Percentiles rank a stretch among this genome's conserved stretches.
Evolutionary conservation across 108 stramenopile species (phyloP).

Genomic region (Fistulifera pelliculosa): DNA sequence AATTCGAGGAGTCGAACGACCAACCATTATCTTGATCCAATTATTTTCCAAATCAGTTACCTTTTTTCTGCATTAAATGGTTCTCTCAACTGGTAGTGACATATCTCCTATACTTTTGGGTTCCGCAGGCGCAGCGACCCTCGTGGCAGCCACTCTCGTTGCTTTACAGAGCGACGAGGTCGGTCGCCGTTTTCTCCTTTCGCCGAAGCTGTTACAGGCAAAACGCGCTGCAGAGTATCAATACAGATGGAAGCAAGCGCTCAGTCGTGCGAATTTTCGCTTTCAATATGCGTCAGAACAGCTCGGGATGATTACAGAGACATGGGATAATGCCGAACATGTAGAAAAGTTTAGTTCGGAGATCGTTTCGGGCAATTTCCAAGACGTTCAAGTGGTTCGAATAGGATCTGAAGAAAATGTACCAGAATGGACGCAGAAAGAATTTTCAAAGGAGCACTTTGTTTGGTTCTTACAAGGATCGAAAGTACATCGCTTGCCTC

Average conservation of each 20-base stretch:
- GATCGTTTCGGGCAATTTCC: neutral
- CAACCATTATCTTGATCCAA: no score
- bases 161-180: no score
- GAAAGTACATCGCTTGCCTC: neutral
- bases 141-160: no score
- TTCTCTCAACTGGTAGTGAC: no score
- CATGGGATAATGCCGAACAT: slow-evolving; percentile 3
- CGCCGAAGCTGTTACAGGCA: slow-evolving; percentile 18
- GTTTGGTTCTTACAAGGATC: neutral
- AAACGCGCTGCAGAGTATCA: slow-evolving; percentile 31
- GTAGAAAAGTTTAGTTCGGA: neutral
- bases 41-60: no score
- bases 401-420: neutral
- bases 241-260: slow-evolving; percentile 31
- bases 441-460: neutral
- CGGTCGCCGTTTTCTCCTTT: slow-evolving; percentile 5
- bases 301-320: slow-evolving; percentile 2
- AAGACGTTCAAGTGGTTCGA: slow-evolving; percentile 2
- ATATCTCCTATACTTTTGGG: no score
- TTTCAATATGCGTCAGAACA: slow-evolving; percentile 20
- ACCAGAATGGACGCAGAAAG: neutral
- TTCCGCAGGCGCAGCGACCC: no score
- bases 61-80: no score
- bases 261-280: slow-evolving; percentile 23
- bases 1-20: no score